Evolutionary conservation across 768 basidiomycete species (phyloP), one percentile per base, ranked within the genome.

Genomic region (Mrakia frigida): DNA sequence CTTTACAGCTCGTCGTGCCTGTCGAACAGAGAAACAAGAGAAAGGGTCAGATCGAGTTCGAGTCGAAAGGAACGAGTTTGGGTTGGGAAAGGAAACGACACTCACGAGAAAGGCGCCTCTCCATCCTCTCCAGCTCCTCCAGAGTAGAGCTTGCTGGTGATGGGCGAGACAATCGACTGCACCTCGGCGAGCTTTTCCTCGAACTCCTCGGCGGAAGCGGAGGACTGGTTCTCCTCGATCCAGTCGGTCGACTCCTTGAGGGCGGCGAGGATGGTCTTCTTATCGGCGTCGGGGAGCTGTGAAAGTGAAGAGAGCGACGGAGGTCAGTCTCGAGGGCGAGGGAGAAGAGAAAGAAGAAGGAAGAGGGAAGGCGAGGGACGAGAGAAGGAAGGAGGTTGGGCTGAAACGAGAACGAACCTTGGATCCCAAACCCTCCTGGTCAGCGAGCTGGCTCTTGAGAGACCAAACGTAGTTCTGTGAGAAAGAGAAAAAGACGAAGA

Each of bases 161-260:
- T 94, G 71, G 94, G 94, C 83, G 88, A 88, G 70, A 93, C 90
- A 41, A 91, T 84, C 70, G 87, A 85, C 82, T 93, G 92, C 37
- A 93, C 31, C 73, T 73, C 87, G 73, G 88, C 85, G 80, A 94
- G 85, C 86, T 94, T 93, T 87, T 97, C 95, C 83, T 98, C 94
- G 33, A 94, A 85, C 75, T 96, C 93, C 82, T 96, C 95, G 61
- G 90, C 89, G 46, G 87, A 87, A 33, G 95, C 95, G 11, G 85
- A 85, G 53, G 87, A 85, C 28, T 91, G 91, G 80, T 93, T 88
- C 81, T 91, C 89, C 67, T 98, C 95, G 74, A 96, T 88, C 94
- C 94, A 98, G 75, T 93, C 92, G 28, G 90, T 90, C 73, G 90
- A 89, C 80, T 96, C 93, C 87, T 95, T 95, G 85, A 97, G 86